Percentiles rank a stretch among this genome's conserved stretches.
These are phyloP conservation scores for Colletotrichum neosansevieriae DNA, from an alignment of 2,329 filamentous ascomycete genomes.

Conservation along the genomic window DNA sequence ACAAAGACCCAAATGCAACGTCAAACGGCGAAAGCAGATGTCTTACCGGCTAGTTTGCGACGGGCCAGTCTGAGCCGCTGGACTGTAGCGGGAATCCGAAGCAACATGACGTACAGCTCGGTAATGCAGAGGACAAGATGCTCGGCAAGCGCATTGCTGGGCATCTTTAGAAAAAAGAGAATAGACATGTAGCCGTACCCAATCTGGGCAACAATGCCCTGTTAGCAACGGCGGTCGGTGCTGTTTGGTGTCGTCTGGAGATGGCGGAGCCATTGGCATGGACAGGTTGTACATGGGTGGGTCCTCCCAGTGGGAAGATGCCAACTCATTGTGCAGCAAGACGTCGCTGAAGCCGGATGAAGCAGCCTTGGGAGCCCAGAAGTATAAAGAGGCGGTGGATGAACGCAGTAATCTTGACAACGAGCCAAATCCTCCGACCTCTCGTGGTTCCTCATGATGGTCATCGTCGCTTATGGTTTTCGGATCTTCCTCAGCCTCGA, in stretches of 20 bases:
- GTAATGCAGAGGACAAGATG: constrained; percentile 6
- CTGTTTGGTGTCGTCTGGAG: constrained; percentile 23
- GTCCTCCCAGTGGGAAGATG: constrained; percentile 40
- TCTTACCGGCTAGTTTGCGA: not conserved
- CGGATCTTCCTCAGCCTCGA: constrained; percentile 32
- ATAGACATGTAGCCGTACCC: constrained; percentile 21
- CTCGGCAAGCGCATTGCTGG: not conserved
- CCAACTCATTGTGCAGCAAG: constrained; percentile 42
- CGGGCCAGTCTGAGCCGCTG: not conserved
- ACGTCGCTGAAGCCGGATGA: constrained; percentile 40
- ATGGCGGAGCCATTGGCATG: constrained; percentile 38
- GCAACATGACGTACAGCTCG: constrained; percentile 18
- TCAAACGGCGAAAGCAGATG: not conserved
- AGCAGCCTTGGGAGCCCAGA: constrained; percentile 10
- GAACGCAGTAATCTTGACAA: constrained; percentile 20
- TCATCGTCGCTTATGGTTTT: not conserved
- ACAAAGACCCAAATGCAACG: constrained; percentile 10
- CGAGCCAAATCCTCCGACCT: not conserved
- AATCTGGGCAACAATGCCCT: constrained; percentile 10
- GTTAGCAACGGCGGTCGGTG: constrained; percentile 22
- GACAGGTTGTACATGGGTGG: constrained; percentile 41
- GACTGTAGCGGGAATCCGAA: constrained; percentile 17
- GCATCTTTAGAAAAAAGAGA: not conserved
- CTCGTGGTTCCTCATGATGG: not conserved
- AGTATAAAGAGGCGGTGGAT: constrained; percentile 40